These are phyloP conservation scores for Ogataea pini DNA, from an alignment of 805 yeast genomes.

Conservation along the genomic window DNA sequence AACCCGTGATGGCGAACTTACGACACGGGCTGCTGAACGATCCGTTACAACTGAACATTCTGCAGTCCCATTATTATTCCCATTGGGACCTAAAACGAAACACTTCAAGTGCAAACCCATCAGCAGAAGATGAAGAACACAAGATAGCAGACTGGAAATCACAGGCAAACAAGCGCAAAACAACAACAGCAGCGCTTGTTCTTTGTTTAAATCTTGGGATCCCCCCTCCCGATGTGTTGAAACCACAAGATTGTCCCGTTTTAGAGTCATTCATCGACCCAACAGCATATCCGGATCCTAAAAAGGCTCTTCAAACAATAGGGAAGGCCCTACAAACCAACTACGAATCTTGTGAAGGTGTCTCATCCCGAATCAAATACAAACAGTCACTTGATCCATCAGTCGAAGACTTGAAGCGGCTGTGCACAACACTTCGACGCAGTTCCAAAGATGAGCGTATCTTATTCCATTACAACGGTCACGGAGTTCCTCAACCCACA, in stretches of 20 bases:
- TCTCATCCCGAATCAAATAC: conserved; percentile 83
- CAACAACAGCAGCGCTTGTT: conserved; percentile 90
- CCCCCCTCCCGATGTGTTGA: conserved; percentile 94
- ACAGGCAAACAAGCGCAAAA: conserved; percentile 86
- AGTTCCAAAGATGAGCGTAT: conserved; percentile 93
- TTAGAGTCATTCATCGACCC: conserved; percentile 96
- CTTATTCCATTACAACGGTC: conserved; percentile 94
- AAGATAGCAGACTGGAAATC: conserved; percentile 88
- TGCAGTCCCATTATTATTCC: conserved; percentile 35
- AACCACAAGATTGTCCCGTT: conserved; percentile 90
- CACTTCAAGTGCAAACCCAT: conserved; percentile 83
- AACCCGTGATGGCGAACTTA: conserved; percentile 22
- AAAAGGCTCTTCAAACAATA: conserved; percentile 86
- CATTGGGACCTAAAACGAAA: conserved; percentile 93
- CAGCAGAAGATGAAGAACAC: conserved; percentile 58
- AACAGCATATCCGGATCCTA: conserved; percentile 72
- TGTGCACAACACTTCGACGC: conserved; percentile 84
- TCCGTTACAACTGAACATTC: conserved; percentile 29
- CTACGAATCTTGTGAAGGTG: conserved; percentile 62
- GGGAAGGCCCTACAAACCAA: conserved; percentile 87
- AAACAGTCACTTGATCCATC: conserved; percentile 92
- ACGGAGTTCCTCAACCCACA: conserved; percentile 98
- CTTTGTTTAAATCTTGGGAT: conserved; percentile 91
- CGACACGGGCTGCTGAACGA: conserved; percentile 38
- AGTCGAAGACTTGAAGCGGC: conserved; percentile 91